These are phyloP conservation scores for Neofusicoccum umdonicola DNA, from an alignment of 2,329 filamentous ascomycete genomes.

Conservation along the genomic window DNA sequence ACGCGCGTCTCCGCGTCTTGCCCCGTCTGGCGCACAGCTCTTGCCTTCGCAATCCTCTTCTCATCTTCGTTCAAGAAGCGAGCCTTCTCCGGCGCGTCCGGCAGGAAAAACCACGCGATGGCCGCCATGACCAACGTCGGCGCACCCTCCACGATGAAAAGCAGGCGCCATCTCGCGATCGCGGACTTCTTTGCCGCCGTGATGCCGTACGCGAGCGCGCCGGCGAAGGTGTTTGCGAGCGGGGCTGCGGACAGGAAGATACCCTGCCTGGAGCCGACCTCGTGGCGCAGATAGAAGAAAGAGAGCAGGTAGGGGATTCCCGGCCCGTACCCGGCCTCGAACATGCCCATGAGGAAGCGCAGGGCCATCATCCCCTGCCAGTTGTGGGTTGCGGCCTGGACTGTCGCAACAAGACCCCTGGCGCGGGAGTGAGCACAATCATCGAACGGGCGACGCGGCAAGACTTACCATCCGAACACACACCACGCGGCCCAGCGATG, in stretches of 20 bases:
- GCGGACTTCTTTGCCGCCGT: constrained; percentile 36
- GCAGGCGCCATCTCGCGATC: constrained; percentile 61
- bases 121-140: constrained; percentile 43
- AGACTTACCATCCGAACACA: constrained; percentile 32
- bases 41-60: constrained; percentile 30
- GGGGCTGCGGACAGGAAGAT: constrained; percentile 57
- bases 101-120: constrained; percentile 44
- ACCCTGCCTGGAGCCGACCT: constrained; percentile 56
- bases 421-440: no score
- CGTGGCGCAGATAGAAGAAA: constrained; percentile 59
- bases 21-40: constrained; percentile 33
- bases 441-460: no score
- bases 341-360: constrained; percentile 35
- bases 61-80: constrained; percentile 44
- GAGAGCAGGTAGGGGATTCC: constrained; percentile 52
- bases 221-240: constrained; percentile 77
- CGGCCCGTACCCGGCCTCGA: constrained; percentile 46
- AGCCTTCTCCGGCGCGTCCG: constrained; percentile 45
- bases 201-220: constrained; percentile 56
- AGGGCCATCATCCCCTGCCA: constrained; percentile 36
- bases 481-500: constrained; percentile 36
- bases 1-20: constrained; percentile 24
- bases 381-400: constrained; percentile 30
- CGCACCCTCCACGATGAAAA: constrained; percentile 50
- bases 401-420: constrained; percentile 30